These are phyloP conservation scores for Candida verbasci DNA, from an alignment of 805 yeast species.

Conservation along the genomic window DNA sequence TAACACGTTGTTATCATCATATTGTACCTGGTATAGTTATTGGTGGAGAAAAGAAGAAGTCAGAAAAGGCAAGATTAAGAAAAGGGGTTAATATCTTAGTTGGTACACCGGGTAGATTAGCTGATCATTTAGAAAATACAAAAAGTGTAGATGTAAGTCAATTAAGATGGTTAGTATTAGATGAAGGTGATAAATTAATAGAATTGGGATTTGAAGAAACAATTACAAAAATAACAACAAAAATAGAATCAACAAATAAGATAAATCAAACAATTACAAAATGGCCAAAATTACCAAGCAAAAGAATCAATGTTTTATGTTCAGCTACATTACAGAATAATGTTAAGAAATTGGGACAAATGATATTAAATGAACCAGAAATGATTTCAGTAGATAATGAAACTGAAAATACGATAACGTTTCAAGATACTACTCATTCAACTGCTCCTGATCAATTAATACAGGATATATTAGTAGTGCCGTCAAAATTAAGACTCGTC, in stretches of 20 bases:
- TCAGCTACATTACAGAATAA: conserved; percentile 89
- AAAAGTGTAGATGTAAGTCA: conserved; percentile 65
- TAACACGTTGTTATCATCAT: conserved; percentile 74
- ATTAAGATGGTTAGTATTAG: conserved; percentile 83
- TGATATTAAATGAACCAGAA: conserved; percentile 70
- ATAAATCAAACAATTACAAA: conserved; percentile 30
- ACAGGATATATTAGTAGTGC: conserved; percentile 79
- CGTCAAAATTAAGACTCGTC: conserved; percentile 87
- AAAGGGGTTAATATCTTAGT: conserved; percentile 95
- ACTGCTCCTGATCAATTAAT: conserved; percentile 87
- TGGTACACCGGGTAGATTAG: conserved; percentile 95
- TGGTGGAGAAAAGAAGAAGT: conserved; percentile 97
- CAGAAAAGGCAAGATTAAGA: conserved; percentile 92
- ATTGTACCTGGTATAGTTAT: conserved; percentile 94
- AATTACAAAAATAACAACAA: conserved; percentile 65
- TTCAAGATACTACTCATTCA: conserved; percentile 7
- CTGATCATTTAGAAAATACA: conserved; percentile 93
- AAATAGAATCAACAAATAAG: conserved; percentile 45
- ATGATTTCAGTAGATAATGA: conserved; percentile 46
- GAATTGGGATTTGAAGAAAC: conserved; percentile 97
- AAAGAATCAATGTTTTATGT: conserved; percentile 77
- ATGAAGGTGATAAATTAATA: conserved; percentile 95
- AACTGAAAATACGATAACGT: conserved; percentile 5
- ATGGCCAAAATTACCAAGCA: conserved; percentile 59
- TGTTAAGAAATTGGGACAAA: conserved; percentile 76